Base-by-base conservation (phyloP, 192 early-diverging fungal species). In the Pilaira anomala region DNA sequence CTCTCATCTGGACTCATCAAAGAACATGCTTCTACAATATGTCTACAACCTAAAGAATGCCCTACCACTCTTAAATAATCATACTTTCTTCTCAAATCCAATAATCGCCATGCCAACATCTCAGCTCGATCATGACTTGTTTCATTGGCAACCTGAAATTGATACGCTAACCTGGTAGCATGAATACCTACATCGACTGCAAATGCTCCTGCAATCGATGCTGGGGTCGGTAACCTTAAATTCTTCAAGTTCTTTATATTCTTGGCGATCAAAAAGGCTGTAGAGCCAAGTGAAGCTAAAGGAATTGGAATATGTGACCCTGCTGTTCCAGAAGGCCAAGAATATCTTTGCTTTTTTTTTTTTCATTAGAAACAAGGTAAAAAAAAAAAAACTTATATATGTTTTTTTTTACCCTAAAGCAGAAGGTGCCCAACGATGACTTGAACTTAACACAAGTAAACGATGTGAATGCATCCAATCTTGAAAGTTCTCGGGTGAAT, bases 401-500 rank as follows among this genome's bases (percentile, higher is more conserved):
- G n/a, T n/a, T n/a, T n/a, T n/a, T n/a, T n/a, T 7, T 46, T 60
- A 72, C 52, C 71, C 71, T 41, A 73, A 58, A 16, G 71, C 71
- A 11, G 65, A 28, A 7, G 71, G 56, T 28, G 50, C 65, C 71
- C 71, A 73, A 33, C 26, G 24, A 53, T 69, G 67, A 14, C 30
- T 5, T 14, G 49, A 42, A 39, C 65, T 67, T 2, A 73, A 55
- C 12, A 63, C 65, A 18, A 73, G 53, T 14, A 73, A 42, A 1
- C 55, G 51, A 57, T 73, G 71, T 13, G 71, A 73, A 46, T 73
- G 71, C 52, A 73, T 56, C 71, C 71, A 73, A 45, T 73, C 71
- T 30, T 51, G 55, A 60, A 73, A 73, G 30, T 73, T 73, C 12
- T 73, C 71, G 11, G 65, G 65, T 4, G 62, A 42, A 46, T 73